Evolutionary conservation across 331 rosid genomes (phyloP), one percentile per base, ranked within the genome.

Genomic region (Rhamnella rubrinervis): DNA sequence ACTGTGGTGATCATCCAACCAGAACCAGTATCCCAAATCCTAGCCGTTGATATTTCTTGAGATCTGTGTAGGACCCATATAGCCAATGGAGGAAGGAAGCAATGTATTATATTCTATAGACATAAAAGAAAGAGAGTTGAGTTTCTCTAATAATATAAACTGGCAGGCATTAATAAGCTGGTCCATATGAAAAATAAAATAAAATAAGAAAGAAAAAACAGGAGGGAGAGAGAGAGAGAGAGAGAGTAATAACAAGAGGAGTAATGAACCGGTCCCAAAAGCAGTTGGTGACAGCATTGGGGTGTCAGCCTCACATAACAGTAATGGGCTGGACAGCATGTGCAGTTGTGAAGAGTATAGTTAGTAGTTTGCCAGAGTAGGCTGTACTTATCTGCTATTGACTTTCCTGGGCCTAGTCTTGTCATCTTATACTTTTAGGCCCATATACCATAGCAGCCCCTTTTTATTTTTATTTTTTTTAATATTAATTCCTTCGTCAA

Each of bases 291-390:
- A 23, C 15, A 60, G 64, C 66, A 52, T 25, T 60, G 63, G 59
- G 72, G 75, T 46, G 87, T 85, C 82, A 66, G 71, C 84, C 73
- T 82, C 86, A 78, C 31, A 73, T 80, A 81, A 68, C 82, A 79
- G 85, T 59, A 78, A 82, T 80, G 96, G 89, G 84, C 78, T 87
- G 74, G 84, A 75, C 71, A 77, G 66, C 84, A 72, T 86, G 85
- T 78, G 82, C 61, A 10, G 46, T 14, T 31, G 51, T 52, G 20
- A 67, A 59, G 67, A 44, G 26, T 74, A 75, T 75, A 71, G 74
- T 35, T 68, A 72, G 21, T 66, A 35, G 64, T 57, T 19, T 11
- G 53, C 68, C 56, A 70, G 25, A 19, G 47, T 74, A 60, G 74
- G 52, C 65, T 55, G 70, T 72, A 65, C 71, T 51, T 14, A 5